Evolutionary conservation across 495 filamentous ascomycete species (phyloP), one percentile per base, ranked within the genome.

Genomic region (Aspergillus saccharolyticus): DNA sequence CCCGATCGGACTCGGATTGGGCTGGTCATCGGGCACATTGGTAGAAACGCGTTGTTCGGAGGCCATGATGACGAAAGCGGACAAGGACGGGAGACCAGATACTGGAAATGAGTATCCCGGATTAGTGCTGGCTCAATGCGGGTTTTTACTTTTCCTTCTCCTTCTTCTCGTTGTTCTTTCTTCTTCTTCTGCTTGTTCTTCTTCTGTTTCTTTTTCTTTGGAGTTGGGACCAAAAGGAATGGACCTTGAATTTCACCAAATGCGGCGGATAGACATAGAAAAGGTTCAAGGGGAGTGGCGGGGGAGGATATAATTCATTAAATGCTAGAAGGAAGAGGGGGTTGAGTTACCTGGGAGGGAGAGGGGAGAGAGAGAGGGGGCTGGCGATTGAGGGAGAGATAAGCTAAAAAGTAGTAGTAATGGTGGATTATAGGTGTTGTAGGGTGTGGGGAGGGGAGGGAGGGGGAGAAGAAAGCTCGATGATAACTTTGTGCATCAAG

Each of bases 1-100:
- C 16, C 72, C 72, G 49, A 76, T 65, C 14, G 72, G 57, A 20
- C 72, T 63, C 2, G 71, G 70, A 46, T 74, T 63, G 43, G 68
- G 70, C 57, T 75, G 73, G 43, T 56, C 66, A 30, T 70, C 62
- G 53, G 72, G 67, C 18, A 70, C 54, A n/a, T 44, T 47, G 55
- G 53, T 58, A 53, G 72, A 63, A 59, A 62, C 70, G 39, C 59
- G 64, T 63, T 67, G 58, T 49, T 70, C 65, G 58, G 70, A 67
- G 57, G 58, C 58, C 75, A 77, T 77, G 53, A 55, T 77, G 53
- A 55, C 42, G 52, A 52, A 48, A 45, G 14, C 21, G 39, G 47
- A 52, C 10, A 52, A 47, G 51, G 10, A 39, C 12, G 33, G 33
- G 33, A 39, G 33, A 39, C 33, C 25, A 9, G 25, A 39, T 39